Base-by-base conservation (phyloP, 1,284 basidiomycete genomes). In the Cutaneotrichosporon dermatis region DNA sequence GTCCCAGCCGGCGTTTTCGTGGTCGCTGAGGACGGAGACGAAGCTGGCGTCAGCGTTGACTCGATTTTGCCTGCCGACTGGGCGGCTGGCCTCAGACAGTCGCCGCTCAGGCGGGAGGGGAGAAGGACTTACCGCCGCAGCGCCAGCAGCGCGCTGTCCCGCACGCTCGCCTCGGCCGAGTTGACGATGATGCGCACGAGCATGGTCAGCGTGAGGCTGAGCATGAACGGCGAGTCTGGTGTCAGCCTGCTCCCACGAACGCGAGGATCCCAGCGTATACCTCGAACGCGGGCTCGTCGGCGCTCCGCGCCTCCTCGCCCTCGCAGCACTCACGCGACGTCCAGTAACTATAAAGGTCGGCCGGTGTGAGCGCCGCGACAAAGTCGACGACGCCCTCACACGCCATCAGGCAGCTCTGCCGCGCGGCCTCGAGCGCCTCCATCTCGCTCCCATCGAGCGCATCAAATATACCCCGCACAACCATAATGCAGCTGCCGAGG, bases 1-100 rank as follows among this genome's bases (percentile, higher is more conserved):
- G 51, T 53, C 51, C 51, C 51, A 53, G 7, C 40, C 51, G 8
- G 39, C 11, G 36, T 53, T 53, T 13, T 53, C 40, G 51, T 53
- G 51, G 36, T 53, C 51, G 16, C n/a, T 15, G 25, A 53, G 39
- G 15, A 43, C 39, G 2, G 51, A 42, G 16, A 33, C 8, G 51
- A 53, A 53, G n/a, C 46, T 25, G 46, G 12, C 15, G 13, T 45
- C 44, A 16, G 11, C 16, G 12, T 15, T 8, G 44, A 16, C 44
- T 11, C 44, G 11, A 16, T 15, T 8, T 45, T 10, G 13, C 44
- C 44, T 25, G 25, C 25, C 25, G 25, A 25, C 25, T 25, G 25
- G 25, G 25, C 25, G 25, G 25, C 25, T 25, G 25, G 25, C 25
- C 25, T 25, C 25, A 25, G 25, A 25, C 25, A 25, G 25, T 25